A percentile compares a stretch with the other conserved stretches of the same genome.
Conservation (phyloP, 2,329 filamentous ascomycete species). For the Botrytis tulipae region DNA sequence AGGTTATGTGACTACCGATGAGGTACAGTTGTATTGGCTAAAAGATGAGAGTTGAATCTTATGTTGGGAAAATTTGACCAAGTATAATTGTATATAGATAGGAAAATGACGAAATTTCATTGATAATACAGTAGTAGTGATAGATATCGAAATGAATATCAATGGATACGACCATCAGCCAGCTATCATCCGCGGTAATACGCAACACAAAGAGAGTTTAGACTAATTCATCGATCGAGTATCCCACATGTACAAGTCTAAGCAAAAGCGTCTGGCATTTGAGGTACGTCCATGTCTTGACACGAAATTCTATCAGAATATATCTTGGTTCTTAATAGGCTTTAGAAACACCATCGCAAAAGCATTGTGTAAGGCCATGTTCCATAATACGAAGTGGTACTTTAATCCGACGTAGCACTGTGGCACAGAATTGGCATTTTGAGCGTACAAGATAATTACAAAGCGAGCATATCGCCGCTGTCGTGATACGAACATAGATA, state of each 20-base stretch:
- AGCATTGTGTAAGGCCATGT: background rate
- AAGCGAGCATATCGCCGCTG: background rate
- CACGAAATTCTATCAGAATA: background rate
- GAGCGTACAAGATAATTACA: background rate
- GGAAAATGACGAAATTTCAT: too few relatives aligned
- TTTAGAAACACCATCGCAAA: background rate
- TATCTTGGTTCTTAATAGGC: background rate
- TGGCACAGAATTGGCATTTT: background rate
- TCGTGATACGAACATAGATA: background rate
- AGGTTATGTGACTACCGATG: background rate
- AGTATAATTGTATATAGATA: too few relatives aligned
- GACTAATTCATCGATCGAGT: too few relatives aligned
- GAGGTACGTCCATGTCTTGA: background rate
- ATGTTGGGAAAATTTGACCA: too few relatives aligned
- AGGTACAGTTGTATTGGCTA: background rate
- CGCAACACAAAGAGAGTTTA: background rate
- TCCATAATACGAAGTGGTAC: background rate
- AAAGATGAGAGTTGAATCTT: background rate
- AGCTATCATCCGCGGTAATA: background rate
- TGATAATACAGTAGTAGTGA: background rate
- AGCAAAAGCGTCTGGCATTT: background rate
- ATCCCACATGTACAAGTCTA: background rate
- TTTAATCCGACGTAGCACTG: background rate
- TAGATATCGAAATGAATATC: background rate
- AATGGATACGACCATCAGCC: background rate